Conservation (phyloP, 495 filamentous ascomycete genomes). For the Neurospora discreta region DNA sequence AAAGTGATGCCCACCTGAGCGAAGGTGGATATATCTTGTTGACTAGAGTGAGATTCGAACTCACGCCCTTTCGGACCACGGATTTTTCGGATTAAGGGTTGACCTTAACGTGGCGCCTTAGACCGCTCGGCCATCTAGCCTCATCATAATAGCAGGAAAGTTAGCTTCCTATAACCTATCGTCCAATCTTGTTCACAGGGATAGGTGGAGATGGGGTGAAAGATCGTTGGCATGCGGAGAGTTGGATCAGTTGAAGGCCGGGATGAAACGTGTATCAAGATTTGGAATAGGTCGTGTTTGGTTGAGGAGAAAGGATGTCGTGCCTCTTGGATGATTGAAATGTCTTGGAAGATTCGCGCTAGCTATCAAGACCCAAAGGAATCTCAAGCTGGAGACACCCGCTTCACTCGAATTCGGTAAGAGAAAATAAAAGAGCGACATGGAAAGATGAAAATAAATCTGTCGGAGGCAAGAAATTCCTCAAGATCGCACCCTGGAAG, state of each 20-base stretch:
- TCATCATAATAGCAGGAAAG: no score
- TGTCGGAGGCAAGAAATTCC: background rate
- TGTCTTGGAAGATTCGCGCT: background rate
- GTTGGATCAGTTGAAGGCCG: background rate
- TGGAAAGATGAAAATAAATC: background rate
- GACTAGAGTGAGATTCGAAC: slow-evolving; percentile 10
- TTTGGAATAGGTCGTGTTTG: background rate
- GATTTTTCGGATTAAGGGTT: background rate
- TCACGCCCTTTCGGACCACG: slow-evolving; percentile 5
- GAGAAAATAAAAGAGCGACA: background rate
- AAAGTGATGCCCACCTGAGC: background rate
- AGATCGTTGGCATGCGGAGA: background rate
- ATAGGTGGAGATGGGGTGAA: background rate
- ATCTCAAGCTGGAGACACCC: background rate
- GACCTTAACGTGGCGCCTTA: no score
- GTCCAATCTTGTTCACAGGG: background rate
- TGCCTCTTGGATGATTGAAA: background rate
- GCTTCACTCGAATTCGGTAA: background rate
- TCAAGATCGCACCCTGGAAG: background rate
- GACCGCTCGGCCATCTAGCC: no score
- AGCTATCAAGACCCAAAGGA: background rate
- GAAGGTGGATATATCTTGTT: background rate
- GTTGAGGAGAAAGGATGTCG: background rate
- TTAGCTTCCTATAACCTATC: background rate
- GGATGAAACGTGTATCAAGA: background rate